Conservation (phyloP, 2,329 filamentous ascomycete genomes). For the Penicillium sp. region DNA sequence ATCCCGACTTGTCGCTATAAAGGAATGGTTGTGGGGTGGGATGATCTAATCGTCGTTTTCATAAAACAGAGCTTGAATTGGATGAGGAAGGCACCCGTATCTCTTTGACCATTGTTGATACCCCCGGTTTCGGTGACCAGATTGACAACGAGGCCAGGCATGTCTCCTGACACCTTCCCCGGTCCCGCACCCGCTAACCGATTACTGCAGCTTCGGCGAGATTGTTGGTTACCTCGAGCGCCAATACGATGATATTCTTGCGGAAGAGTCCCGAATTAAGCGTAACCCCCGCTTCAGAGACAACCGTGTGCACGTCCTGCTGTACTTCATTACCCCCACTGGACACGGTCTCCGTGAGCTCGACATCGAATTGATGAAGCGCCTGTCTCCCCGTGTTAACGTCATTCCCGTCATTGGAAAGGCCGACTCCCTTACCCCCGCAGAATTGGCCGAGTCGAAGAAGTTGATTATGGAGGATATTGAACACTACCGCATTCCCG, state of each 20-base stretch:
- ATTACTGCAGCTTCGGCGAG: slow-evolving; percentile 75
- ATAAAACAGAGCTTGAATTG: slow-evolving; percentile 74
- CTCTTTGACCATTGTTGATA: slow-evolving; percentile 97
- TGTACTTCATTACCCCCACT: slow-evolving; percentile 99
- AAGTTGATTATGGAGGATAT: slow-evolving; percentile 99
- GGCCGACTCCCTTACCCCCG: slow-evolving; percentile 93
- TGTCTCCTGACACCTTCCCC: slow-evolving; percentile 24
- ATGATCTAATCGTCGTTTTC: slow-evolving; percentile 22
- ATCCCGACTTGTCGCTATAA: background rate
- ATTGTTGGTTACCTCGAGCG: slow-evolving; percentile 98
- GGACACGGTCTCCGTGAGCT: slow-evolving; percentile 97
- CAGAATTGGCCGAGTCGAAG: slow-evolving; percentile 97
- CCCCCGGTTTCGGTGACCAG: slow-evolving; percentile 96
- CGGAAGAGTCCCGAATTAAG: slow-evolving; percentile 99
- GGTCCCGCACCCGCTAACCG: slow-evolving; percentile 23
- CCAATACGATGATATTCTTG: slow-evolving; percentile 99
- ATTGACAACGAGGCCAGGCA: slow-evolving; percentile 99
- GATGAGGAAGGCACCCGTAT: slow-evolving; percentile 98
- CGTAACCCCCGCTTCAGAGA: slow-evolving; percentile 99
- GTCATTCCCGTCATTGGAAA: slow-evolving; percentile 99
- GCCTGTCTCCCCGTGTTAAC: slow-evolving; percentile 95
- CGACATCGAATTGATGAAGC: slow-evolving; percentile 99
- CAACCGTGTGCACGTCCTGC: slow-evolving; percentile 95
- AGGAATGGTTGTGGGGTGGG: background rate
- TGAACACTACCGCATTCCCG: slow-evolving; percentile 98